These are phyloP conservation scores for Paracamarosporium sp. DNA, from an alignment of 2,329 filamentous ascomycete species.

Conservation along the genomic window DNA sequence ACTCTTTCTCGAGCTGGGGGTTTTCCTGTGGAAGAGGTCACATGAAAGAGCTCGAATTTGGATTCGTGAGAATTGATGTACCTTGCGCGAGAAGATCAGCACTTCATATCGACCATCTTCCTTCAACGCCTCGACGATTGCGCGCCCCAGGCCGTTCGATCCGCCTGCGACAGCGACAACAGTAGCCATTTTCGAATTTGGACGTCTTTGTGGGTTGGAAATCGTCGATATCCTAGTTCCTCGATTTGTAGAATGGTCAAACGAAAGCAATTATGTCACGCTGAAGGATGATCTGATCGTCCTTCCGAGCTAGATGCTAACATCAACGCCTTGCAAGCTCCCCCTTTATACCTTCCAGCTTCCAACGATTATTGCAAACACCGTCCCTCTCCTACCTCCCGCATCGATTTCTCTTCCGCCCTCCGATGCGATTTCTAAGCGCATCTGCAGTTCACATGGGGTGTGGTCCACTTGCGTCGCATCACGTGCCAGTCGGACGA, in stretches of 20 bases:
- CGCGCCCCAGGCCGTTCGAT: conserved; percentile 53
- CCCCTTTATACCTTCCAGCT: background rate
- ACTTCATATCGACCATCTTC: conserved; percentile 45
- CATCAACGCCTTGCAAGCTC: background rate
- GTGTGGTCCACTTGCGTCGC: background rate
- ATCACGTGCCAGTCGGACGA: background rate
- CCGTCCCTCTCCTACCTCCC: background rate
- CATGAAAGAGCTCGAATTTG: background rate
- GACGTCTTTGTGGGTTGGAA: background rate
- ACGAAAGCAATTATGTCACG: too few relatives aligned
- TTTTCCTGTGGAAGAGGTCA: conserved; percentile 8
- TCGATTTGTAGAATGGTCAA: too few relatives aligned
- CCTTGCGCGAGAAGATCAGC: conserved; percentile 51
- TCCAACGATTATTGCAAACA: too few relatives aligned
- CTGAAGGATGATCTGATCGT: background rate
- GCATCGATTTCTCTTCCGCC: background rate
- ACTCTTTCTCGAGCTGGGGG: conserved; percentile 14
- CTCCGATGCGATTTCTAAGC: background rate
- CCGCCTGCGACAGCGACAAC: conserved; percentile 57
- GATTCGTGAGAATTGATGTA: conserved; percentile 15
- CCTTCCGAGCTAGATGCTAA: background rate
- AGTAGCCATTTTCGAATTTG: conserved; percentile 10
- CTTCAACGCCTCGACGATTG: conserved; percentile 54
- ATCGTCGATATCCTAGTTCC: background rate
- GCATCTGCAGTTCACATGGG: background rate